phyloP scores from a whole-genome alignment of 2,329 filamentous ascomycete species.

The Epichloe coenophiala region DNA sequence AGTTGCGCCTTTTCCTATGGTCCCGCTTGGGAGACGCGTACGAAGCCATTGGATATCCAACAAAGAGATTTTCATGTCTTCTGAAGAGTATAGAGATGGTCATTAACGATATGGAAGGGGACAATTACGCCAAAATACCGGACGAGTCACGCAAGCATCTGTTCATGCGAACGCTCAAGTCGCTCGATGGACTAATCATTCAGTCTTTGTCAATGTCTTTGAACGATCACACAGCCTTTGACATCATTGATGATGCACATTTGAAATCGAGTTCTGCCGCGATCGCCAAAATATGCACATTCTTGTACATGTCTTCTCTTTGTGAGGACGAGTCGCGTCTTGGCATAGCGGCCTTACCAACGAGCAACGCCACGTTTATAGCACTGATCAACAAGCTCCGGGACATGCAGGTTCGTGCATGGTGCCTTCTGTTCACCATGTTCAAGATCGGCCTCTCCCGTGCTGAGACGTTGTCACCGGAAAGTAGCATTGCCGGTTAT shows the following conservation, averaged over 20 bases:
- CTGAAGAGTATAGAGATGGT: conserved; percentile 78
- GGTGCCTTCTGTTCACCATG: conserved; percentile 76
- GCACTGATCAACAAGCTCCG: conserved; percentile 53
- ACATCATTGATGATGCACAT: conserved; percentile 72
- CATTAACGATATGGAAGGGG: conserved; percentile 44
- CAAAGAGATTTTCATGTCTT: conserved; percentile 80
- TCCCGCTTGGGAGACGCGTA: conserved; percentile 84
- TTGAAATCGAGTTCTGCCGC: conserved; percentile 59
- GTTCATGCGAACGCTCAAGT: conserved; percentile 64
- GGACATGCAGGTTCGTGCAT: conserved; percentile 76
- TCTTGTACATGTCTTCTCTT: conserved; percentile 68
- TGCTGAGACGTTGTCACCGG: conserved; percentile 40
- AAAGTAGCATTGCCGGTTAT: conserved; percentile 65
- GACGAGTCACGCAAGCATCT: conserved; percentile 53
- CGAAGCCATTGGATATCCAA: conserved; percentile 65
- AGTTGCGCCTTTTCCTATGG: conserved; percentile 80
- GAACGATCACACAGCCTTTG: conserved; percentile 57
- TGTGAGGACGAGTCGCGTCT: conserved; percentile 79
- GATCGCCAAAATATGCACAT: conserved; percentile 54
- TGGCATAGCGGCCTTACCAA: conserved; percentile 51
- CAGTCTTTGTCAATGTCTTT: conserved; percentile 56
- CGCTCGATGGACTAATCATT: conserved; percentile 62
- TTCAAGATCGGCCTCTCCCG: conserved; percentile 67
- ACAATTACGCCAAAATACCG: conserved; percentile 48
- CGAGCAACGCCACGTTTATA: conserved; percentile 41